Evolutionary conservation across 2,329 filamentous ascomycete genomes (phyloP).

Genomic region (Monascus ruber): DNA sequence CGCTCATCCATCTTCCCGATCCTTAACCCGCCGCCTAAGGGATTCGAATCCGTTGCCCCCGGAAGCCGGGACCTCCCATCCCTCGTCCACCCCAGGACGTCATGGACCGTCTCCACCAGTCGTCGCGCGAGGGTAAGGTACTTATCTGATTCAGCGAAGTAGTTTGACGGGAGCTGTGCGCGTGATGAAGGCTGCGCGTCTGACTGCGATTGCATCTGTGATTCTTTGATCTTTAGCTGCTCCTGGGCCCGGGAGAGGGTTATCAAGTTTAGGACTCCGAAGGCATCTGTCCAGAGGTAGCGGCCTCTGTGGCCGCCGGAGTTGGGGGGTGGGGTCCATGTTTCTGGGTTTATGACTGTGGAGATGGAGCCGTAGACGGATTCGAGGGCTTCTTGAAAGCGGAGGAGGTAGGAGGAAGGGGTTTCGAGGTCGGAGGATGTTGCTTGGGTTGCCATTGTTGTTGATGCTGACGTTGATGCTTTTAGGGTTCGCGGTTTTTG

Average conservation of each 20-base stretch:
- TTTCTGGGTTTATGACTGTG: constrained; percentile 15
- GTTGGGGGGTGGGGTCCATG: constrained; percentile 40
- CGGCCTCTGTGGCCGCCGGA: constrained; percentile 47
- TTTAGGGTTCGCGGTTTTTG: not conserved
- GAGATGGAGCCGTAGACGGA: constrained; percentile 29
- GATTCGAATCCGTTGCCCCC: constrained; percentile 41
- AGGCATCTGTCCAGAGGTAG: constrained; percentile 52
- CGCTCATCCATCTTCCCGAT: constrained; percentile 44
- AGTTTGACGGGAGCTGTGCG: too few relatives aligned
- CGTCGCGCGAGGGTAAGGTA: constrained; percentile 41
- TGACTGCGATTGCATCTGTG: not conserved
- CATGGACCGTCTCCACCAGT: constrained; percentile 42
- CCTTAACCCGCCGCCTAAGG: constrained; percentile 44
- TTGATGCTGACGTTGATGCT: not conserved
- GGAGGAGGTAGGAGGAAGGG: constrained; percentile 14
- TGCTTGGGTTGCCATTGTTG: constrained; percentile 7
- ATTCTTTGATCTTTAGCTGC: not conserved
- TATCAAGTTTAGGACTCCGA: constrained; percentile 48
- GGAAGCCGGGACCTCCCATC: constrained; percentile 38
- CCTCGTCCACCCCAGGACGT: constrained; percentile 41
- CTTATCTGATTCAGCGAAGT: constrained; percentile 12
- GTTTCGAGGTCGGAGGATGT: constrained; percentile 5
- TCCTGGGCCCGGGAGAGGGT: constrained; percentile 35
- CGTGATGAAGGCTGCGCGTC: constrained; percentile 1
- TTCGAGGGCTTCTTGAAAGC: constrained; percentile 27